Evolutionary conservation across 2,329 filamentous ascomycete genomes (phyloP).

Genomic region (Cladophialophora psammophila): DNA sequence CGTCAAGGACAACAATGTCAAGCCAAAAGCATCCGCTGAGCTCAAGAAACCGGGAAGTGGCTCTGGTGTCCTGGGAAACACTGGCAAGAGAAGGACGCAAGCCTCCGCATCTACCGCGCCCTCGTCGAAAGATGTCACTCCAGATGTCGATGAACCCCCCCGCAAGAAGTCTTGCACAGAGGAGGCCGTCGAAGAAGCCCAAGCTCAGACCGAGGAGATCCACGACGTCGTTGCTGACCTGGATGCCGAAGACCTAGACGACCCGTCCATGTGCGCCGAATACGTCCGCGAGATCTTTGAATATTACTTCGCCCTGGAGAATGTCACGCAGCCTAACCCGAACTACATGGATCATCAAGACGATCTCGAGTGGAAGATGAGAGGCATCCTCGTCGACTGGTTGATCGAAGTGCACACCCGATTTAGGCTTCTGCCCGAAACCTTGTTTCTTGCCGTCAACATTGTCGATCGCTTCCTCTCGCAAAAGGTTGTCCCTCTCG

Average conservation of each 20-base stretch:
- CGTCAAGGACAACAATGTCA: slow-evolving; percentile 68
- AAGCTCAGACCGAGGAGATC: slow-evolving; percentile 42
- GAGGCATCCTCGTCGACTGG: slow-evolving; percentile 97
- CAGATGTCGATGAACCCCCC: slow-evolving; percentile 66
- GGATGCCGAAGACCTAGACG: slow-evolving; percentile 86
- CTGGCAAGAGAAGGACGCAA: slow-evolving; percentile 72
- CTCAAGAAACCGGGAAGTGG: slow-evolving; percentile 77
- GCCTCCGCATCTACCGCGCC: slow-evolving; percentile 47
- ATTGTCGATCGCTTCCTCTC: slow-evolving; percentile 98
- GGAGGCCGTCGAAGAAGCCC: slow-evolving; percentile 53
- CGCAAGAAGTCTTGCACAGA: slow-evolving; percentile 70
- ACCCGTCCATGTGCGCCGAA: slow-evolving; percentile 97
- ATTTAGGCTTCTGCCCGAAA: slow-evolving; percentile 94
- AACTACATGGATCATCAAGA: slow-evolving; percentile 95
- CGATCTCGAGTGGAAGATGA: slow-evolving; percentile 98
- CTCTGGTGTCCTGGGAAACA: slow-evolving; percentile 69
- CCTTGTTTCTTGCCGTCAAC: slow-evolving; percentile 95
- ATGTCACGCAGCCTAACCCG: slow-evolving; percentile 81
- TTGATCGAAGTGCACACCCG: slow-evolving; percentile 97
- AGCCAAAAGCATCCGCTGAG: slow-evolving; percentile 65
- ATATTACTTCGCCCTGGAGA: slow-evolving; percentile 87
- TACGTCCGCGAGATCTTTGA: slow-evolving; percentile 98
- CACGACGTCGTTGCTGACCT: slow-evolving; percentile 62
- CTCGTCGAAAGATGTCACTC: slow-evolving; percentile 66
- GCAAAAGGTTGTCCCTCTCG: slow-evolving; percentile 91